Conservation (phyloP, 805 yeast species). For the Candida multigemmis region DNA sequence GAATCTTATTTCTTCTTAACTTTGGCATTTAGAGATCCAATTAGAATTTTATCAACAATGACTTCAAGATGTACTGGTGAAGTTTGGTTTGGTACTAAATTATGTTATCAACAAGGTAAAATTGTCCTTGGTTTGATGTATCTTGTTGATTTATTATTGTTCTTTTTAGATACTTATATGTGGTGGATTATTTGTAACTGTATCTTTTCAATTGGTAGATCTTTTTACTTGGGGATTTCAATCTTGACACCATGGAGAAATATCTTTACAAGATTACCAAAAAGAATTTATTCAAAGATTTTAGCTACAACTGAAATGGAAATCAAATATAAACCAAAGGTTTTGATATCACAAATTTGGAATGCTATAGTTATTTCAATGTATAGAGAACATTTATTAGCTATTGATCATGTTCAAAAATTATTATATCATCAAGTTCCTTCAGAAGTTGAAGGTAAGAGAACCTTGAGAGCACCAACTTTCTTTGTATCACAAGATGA, state of each 20-base stretch:
- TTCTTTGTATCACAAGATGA: constrained; percentile 98
- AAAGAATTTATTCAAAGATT: constrained; percentile 96
- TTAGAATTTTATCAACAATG: constrained; percentile 77
- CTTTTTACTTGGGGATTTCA: constrained; percentile 97
- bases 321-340: constrained; percentile 97
- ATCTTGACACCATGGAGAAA: constrained; percentile 99
- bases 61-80: constrained; percentile 95
- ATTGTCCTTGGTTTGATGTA: constrained; percentile 89
- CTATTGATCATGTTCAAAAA: constrained; percentile 97
- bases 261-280: constrained; percentile 94
- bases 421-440: constrained; percentile 97
- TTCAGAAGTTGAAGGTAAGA: constrained; percentile 94
- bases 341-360: constrained; percentile 97
- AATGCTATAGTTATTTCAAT: constrained; percentile 97
- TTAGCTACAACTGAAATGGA: constrained; percentile 99
- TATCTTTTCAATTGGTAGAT: constrained; percentile 92
- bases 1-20: constrained; percentile 94
- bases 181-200: constrained; percentile 97
- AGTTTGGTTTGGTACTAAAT: constrained; percentile 65
- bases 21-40: constrained; percentile 87
- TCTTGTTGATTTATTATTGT: constrained; percentile 84
- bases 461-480: constrained; percentile 97
- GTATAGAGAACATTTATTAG: constrained; percentile 98
- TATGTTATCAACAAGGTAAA: constrained; percentile 82
- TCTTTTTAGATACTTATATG: constrained; percentile 97